Base-by-base conservation (phyloP, 805 yeast species). In the Candida easanensis region DNA sequence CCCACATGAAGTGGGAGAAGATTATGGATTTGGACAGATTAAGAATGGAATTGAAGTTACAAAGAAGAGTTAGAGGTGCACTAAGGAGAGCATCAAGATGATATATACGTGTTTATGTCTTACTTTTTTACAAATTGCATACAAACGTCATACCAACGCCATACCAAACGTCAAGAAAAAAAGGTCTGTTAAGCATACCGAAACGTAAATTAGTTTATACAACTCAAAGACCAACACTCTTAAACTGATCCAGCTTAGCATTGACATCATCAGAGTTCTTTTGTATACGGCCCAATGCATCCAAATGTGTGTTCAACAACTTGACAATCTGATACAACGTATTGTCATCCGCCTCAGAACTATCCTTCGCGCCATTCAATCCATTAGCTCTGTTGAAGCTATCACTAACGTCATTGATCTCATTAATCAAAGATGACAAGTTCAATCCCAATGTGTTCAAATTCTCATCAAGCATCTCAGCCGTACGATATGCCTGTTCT, bases 261-360 rank as follows among this genome's bases (percentile, higher is more conserved):
- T 84, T 87, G 54, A 93, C 71, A 19, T 69, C 69, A 16, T 73
- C 73, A 40, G 95, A 88, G 49, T 82, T 78, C 49, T 74, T 75
- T 58, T 93, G 96, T 44, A 93, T 77, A 73, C 90, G 89, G 60
- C 82, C 88, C 65, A 93, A 74, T 49, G 95, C 88, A 49, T 90
- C 93, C 63, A 93, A 70, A 63, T 93, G 98, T 36, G 88, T 79
- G 60, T 91, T 90, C 59, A 93, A 74, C 50, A 93, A 71, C 61
- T 80, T 83, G 23, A 93, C 83, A 49, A 91, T 77, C 59, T 83
- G 89, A 52, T 79, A 80, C 35, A 81, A 63, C 4, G 81, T 71
- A 50, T 66, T 72, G 20, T 69, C 76, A 27, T 65, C 70, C 25
- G 63, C 70, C 25, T 63, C 64, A 23, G 60, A 61, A 14, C 53